Conservation (phyloP, 345 rosid genomes). For the Fremontodendron californicum region DNA sequence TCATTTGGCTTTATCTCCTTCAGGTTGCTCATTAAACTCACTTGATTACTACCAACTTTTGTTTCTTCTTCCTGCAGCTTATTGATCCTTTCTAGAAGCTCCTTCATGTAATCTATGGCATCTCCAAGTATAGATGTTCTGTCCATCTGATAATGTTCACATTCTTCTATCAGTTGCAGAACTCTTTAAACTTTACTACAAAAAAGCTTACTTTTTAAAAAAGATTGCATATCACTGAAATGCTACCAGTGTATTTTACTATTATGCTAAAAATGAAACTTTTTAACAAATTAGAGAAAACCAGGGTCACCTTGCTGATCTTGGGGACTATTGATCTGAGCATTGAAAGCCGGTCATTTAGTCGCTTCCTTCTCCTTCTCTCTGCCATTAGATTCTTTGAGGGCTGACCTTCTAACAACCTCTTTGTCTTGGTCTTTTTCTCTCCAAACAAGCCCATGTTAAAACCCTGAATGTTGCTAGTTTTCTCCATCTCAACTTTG, state of each 20-base stretch:
- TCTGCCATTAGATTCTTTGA: slow-evolving; percentile 93
- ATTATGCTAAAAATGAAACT: background rate
- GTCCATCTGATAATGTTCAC: slow-evolving; percentile 35
- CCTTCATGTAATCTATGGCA: slow-evolving; percentile 52
- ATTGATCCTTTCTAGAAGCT: slow-evolving; percentile 57
- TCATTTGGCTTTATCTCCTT: slow-evolving; percentile 54
- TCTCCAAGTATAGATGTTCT: slow-evolving; percentile 54
- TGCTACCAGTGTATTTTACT: background rate
- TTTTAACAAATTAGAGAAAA: slow-evolving; percentile 19
- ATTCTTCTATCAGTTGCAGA: background rate
- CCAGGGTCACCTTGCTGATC: slow-evolving; percentile 70
- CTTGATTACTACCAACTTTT: slow-evolving; percentile 33
- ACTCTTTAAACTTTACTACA: background rate
- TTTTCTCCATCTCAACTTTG: slow-evolving; percentile 38
- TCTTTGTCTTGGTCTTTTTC: slow-evolving; percentile 50
- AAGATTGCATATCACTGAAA: background rate
- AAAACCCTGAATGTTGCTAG: slow-evolving; percentile 24
- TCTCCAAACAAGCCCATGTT: slow-evolving; percentile 40
- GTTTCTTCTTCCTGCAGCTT: slow-evolving; percentile 49
- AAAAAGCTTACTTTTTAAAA: background rate
- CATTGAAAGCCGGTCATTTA: slow-evolving; percentile 83
- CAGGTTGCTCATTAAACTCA: slow-evolving; percentile 34
- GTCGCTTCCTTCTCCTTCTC: slow-evolving; percentile 75
- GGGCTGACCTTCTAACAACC: slow-evolving; percentile 79
- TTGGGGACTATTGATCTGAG: slow-evolving; percentile 92